Evolutionary conservation across 805 yeast species (phyloP).

Genomic region (Jamesozyma lodderae): DNA sequence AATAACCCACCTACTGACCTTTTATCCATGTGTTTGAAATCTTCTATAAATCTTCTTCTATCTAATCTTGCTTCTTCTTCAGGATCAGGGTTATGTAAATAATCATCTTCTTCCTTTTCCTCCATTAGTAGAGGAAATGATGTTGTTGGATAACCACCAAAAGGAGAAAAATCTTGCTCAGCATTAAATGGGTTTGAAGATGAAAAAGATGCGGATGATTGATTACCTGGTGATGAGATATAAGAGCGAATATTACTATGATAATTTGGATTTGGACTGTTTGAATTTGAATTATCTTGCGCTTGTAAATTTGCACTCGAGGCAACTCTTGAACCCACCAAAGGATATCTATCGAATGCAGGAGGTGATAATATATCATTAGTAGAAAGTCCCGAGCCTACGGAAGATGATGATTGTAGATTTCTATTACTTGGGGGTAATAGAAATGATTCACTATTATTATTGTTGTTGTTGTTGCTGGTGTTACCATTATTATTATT

Average conservation of each 20-base stretch:
- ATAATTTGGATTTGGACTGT: conserved; percentile 4
- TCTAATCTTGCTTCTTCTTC: conserved; percentile 83
- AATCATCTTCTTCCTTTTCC: conserved; percentile 92
- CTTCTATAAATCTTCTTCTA: conserved; percentile 54
- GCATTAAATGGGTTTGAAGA: conserved; percentile 18
- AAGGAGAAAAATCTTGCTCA: conserved; percentile 71
- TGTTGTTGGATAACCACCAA: conserved; percentile 94
- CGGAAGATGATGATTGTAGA: background rate
- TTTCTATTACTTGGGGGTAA: conserved; percentile 1
- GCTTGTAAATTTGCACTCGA: conserved; percentile 34
- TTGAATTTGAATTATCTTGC: background rate
- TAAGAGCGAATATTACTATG: too few relatives aligned
- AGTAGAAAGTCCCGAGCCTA: conserved; percentile 7
- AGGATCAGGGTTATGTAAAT: conserved; percentile 93
- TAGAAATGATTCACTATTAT: conserved; percentile 1
- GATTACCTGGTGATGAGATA: background rate
- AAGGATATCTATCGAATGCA: conserved; percentile 63
- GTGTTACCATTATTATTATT: too few relatives aligned
- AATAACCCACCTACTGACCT: conserved; percentile 51
- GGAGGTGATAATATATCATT: conserved; percentile 37
- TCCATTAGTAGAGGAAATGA: conserved; percentile 85
- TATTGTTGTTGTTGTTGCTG: conserved; percentile 4
- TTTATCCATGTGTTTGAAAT: conserved; percentile 57
- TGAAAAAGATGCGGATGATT: conserved; percentile 16
- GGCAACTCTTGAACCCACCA: conserved; percentile 49